Evolutionary conservation across 2,329 filamentous ascomycete genomes (phyloP), one percentile per base, ranked within the genome.

Genomic region (Pseudogymnoascus sp.): DNA sequence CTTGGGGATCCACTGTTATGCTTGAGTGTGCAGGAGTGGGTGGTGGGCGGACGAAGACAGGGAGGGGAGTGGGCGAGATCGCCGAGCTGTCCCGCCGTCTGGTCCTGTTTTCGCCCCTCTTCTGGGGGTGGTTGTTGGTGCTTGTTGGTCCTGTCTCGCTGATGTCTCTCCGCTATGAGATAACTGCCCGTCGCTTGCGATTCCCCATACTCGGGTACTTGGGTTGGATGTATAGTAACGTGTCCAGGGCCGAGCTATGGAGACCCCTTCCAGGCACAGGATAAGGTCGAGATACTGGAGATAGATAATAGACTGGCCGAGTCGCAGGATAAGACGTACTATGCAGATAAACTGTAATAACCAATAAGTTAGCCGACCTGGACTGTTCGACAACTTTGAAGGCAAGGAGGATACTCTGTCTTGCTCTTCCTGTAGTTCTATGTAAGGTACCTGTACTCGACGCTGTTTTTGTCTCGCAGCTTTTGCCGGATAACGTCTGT

Each of bases 1-100:
- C n/a, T 39, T 39, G n/a, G n/a, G 36, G 36, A 42, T 55, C 48
- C 48, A 55, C 48, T 10, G 15, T 55, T 55, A 55, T 55, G 48
- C 48, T 55, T 33, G 48, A 55, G 48, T 55, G 48, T 55, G 48
- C 48, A 55, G 48, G 9, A 55, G 29, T 15, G 48, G 48, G 29
- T 55, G 48, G 48, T 55, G 15, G 15, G 21, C 13, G 48, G 48
- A 55, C 29, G 31, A 55, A 33, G 48, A 12, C 10, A 0, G 29
- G 15, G n/a, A 35, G 48, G 48, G 29, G 44, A 31, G 48, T 55
- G 48, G 48, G 48, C 9, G 29, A 6, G 48, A 55, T 55, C 48
- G 48, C 48, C 48, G 48, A 55, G 9, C 48, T 55, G 48, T 55
- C 48, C 48, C 48, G 48, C 48, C 29, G 48, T 17, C 48, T 55